phyloP scores from a whole-genome alignment of 345 rosid species.

The Mangifera indica region DNA sequence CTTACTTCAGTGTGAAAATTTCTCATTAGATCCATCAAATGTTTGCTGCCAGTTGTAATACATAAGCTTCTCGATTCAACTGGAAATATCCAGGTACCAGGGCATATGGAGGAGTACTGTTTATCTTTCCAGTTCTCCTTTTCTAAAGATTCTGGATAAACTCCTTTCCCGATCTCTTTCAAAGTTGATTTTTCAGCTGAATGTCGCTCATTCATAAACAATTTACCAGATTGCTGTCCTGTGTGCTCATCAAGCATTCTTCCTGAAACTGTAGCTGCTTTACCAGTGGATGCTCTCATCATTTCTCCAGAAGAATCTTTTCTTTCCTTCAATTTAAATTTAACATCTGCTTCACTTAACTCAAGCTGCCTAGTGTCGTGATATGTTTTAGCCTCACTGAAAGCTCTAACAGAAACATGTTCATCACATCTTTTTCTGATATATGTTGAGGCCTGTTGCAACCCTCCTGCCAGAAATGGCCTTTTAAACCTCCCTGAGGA shows the following conservation, averaged over 20 bases:
- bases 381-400: slow-evolving; percentile 11
- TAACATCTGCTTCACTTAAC: slow-evolving; percentile 7
- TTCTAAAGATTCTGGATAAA: slow-evolving; percentile 21
- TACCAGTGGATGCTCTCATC: slow-evolving; percentile 19
- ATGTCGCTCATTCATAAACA: slow-evolving; percentile 27
- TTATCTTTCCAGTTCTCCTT: slow-evolving; percentile 21
- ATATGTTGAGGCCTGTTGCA: slow-evolving; percentile 5
- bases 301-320: slow-evolving; percentile 24
- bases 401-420: slow-evolving; percentile 14
- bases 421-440: slow-evolving; percentile 15
- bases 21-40: slow-evolving; percentile 36
- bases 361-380: slow-evolving; percentile 11
- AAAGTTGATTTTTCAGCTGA: slow-evolving; percentile 21
- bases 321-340: slow-evolving; percentile 13
- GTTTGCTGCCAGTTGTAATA: slow-evolving; percentile 45
- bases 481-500: slow-evolving; percentile 4
- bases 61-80: slow-evolving; percentile 45
- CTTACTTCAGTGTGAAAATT: slow-evolving; percentile 22
- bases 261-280: slow-evolving; percentile 33
- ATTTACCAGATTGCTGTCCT: slow-evolving; percentile 25
- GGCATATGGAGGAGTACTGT: slow-evolving; percentile 24
- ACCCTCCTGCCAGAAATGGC: slow-evolving; percentile 19
- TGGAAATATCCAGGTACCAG: slow-evolving; percentile 74
- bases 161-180: slow-evolving; percentile 29
- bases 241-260: slow-evolving; percentile 26